phyloP scores from a whole-genome alignment of 495 filamentous ascomycete genomes.

The Podospora comata region DNA sequence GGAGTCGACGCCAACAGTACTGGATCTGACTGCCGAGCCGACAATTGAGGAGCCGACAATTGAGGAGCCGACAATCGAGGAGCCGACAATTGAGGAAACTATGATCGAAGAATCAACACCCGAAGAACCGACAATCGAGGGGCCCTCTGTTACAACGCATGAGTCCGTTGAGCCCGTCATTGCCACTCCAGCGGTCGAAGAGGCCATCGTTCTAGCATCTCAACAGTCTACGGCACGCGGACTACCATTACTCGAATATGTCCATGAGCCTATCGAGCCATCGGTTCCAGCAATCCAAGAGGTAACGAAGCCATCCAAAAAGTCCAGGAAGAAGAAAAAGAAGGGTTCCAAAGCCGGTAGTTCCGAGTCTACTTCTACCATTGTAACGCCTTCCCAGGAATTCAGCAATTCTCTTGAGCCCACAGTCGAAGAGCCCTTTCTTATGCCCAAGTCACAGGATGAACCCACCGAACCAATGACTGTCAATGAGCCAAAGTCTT shows the following conservation, averaged over 20 bases:
- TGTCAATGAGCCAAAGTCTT: background rate
- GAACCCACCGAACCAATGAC: background rate
- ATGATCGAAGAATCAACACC: background rate
- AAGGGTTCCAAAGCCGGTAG: constrained; percentile 23
- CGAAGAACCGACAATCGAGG: background rate
- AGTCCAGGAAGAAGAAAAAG: constrained; percentile 30
- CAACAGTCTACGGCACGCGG: background rate
- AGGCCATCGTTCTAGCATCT: background rate
- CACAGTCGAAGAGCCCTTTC: constrained; percentile 8
- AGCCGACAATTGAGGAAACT: background rate
- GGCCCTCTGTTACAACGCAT: background rate
- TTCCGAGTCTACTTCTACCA: constrained; percentile 20
- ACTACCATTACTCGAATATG: background rate
- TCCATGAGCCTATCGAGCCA: constrained; percentile 4
- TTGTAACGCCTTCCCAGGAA: constrained; percentile 20
- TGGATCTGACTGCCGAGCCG: background rate
- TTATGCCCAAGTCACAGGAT: background rate
- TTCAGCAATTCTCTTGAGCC: constrained; percentile 10
- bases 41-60: background rate
- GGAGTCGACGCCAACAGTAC: background rate
- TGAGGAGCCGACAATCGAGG: background rate
- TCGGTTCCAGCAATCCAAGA: constrained; percentile 2
- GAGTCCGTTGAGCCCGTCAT: background rate
- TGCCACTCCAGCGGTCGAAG: background rate
- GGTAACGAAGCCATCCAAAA: constrained; percentile 21